Conservation (phyloP, 768 basidiomycete species). For the Gymnopilus junonius region DNA sequence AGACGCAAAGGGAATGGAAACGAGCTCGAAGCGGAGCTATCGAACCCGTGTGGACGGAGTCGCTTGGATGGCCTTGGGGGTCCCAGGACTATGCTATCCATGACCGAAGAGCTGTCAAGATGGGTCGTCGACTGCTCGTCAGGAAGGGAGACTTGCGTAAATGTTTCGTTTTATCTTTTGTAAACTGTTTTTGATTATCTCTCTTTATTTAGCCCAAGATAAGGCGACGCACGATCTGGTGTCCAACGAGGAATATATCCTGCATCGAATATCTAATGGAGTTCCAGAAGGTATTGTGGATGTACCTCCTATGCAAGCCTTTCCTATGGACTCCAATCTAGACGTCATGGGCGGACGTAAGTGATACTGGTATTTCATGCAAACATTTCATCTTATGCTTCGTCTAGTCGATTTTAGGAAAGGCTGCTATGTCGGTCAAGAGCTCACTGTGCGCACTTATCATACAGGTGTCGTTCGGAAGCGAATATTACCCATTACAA, state of each 20-base stretch:
- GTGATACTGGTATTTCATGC: slow-evolving; percentile 31
- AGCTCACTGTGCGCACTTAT: slow-evolving; percentile 94
- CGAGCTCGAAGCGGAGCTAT: slow-evolving; percentile 74
- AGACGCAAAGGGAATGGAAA: slow-evolving; percentile 43
- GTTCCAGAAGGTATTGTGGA: slow-evolving; percentile 88
- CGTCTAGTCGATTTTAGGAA: slow-evolving; percentile 88
- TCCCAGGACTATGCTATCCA: slow-evolving; percentile 50
- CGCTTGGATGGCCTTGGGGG: slow-evolving; percentile 63
- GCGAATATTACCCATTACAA: slow-evolving; percentile 80
- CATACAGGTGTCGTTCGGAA: slow-evolving; percentile 93
- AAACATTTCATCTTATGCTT: slow-evolving; percentile 7
- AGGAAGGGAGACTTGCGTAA: slow-evolving; percentile 75
- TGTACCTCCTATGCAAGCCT: slow-evolving; percentile 73
- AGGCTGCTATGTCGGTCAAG: slow-evolving; percentile 98
- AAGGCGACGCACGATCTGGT: slow-evolving; percentile 59
- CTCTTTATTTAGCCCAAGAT: slow-evolving; percentile 49
- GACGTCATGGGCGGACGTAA: slow-evolving; percentile 93
- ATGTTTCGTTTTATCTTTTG: slow-evolving; percentile 32
- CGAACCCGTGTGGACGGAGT: slow-evolving; percentile 72
- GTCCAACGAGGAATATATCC: slow-evolving; percentile 60
- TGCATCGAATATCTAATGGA: slow-evolving; percentile 81
- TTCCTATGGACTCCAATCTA: slow-evolving; percentile 94
- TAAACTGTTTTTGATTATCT: background rate
- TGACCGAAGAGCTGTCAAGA: slow-evolving; percentile 74
- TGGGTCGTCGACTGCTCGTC: slow-evolving; percentile 78